Base-by-base conservation (phyloP, 768 basidiomycete species). In the Asterophora parasitica region DNA sequence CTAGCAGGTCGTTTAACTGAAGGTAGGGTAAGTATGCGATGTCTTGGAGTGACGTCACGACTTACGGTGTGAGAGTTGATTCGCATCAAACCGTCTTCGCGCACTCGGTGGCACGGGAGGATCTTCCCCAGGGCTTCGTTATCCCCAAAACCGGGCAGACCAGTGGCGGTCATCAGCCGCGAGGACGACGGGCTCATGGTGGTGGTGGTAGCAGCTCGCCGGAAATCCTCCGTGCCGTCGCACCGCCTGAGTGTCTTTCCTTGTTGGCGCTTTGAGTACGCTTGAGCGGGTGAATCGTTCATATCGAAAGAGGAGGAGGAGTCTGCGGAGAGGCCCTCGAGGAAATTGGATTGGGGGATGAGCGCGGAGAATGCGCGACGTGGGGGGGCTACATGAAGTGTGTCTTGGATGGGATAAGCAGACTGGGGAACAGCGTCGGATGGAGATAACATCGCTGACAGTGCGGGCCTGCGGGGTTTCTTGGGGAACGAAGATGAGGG, bases 81-180 rank as follows among this genome's bases (percentile, higher is more conserved):
- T 56, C 96, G 79, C 83, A 97, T 95, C 43, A 99, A 64, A 3
- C 96, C 95, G 60, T 99, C 96, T 60, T 97, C 94, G 36, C 85
- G 83, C 40, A 96, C 94, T 42, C 86, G 81, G 62, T 92, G 86
- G 66, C 96, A 99, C 26, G 94, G 94, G 50, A 99, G 65, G 55
- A 94, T 81, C 69, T 98, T 99, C 32, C 95, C 95, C 50, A 83
- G 75, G 32, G 88, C 82, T 64, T 99, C 96, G 58, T 92, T 92
- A 56, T 92, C 92, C 11, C 94, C 88, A 65, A 94, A 96, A 0
- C 92, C 86, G 42, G 88, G 84, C 43, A 92, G 65, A 35, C 84
- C 89, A 19, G 30, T 31, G 9, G 75, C 74, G 19, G 73, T 69
- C 65, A 78, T 67, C 44, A 75, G 77, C 50, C 77, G n/a, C n/a